Conservation (phyloP, 2,329 filamentous ascomycete species). For the Bimuria novae-zelandiae region DNA sequence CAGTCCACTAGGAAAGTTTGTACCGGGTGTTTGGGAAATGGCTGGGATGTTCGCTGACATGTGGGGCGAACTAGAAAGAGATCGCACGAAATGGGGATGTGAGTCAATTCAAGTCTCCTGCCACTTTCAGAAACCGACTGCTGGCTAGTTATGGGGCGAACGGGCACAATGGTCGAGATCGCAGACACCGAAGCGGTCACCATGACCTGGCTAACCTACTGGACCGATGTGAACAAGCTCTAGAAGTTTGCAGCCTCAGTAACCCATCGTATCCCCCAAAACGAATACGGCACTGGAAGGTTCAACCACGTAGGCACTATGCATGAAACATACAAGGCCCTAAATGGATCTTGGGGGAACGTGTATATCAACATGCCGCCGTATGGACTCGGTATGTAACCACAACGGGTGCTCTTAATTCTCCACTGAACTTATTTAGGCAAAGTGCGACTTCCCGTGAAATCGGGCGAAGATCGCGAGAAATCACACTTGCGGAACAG, state of each 20-base stretch:
- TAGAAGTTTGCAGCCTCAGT: slow-evolving; percentile 1
- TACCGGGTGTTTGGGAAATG: neutral
- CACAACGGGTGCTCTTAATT: neutral
- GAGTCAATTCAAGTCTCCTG: neutral
- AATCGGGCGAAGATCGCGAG: neutral
- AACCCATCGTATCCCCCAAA: slow-evolving; percentile 4
- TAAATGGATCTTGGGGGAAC: slow-evolving; percentile 8
- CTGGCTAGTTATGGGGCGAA: neutral
- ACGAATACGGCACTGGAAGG: neutral
- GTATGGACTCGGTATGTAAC: slow-evolving; percentile 9
- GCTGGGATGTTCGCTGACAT: neutral
- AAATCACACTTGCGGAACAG: neutral
- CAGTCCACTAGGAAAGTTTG: neutral
- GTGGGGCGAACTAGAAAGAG: neutral
- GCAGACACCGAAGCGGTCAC: slow-evolving; percentile 3
- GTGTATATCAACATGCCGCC: slow-evolving; percentile 9
- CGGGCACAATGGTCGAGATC: neutral
- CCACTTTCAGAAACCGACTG: neutral
- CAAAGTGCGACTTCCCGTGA: neutral
- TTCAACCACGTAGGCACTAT: slow-evolving; percentile 9
- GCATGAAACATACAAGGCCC: slow-evolving; percentile 12
- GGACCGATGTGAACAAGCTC: slow-evolving; percentile 3
- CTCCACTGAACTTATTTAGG: neutral
- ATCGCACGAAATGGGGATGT: neutral
- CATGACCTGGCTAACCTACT: slow-evolving; percentile 9